Base-by-base conservation (phyloP, 768 basidiomycete species). In the Gyrodon lividus region DNA sequence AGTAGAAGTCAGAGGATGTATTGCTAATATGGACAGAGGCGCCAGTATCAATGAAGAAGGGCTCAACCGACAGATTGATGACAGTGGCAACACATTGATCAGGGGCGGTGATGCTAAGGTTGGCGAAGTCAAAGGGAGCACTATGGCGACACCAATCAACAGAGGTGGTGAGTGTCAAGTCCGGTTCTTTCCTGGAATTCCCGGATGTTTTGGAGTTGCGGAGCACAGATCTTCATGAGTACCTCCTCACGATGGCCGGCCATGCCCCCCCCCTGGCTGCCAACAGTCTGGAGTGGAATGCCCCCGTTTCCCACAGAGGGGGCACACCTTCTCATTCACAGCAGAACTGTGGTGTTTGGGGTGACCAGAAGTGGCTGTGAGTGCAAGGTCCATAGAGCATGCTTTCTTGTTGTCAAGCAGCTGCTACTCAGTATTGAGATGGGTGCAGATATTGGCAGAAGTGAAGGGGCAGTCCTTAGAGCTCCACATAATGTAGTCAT, bases 1-100 rank as follows among this genome's bases (percentile, higher is more conserved):
- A 41, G 7, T 44, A 17, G 56, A 72, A 71, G 49, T 72, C 66
- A 10, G 54, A 30, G 0, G 35, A 43, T 10, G 61, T 49, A 5
- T 55, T 63, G 3, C 65, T 63, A 24, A 70, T 54, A 33, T 67
- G 65, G 0, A 59, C 30, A 0, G 60, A 56, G 0, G 66, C 64
- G 0, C 70, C 66, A 1, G 63, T 59, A 41, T 70, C 59, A 10
- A 67, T 47, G 65, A 64, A 60, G 50, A 70, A 56, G 0, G 59
- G 61, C 7, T 17, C 16, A 2, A 44, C 5, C 1, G 43, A 44
- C 0, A 22, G 43, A 13, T 44, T 31, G 6, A 34, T 35, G 2
- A 37, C 33, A 23, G 46, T 47, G 10, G 22, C 4, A 10, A 16
- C 3, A 13, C 17, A 20, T 6, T 47, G 31, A 23, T 34, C 34